Conservation (phyloP, 805 yeast genomes). For the Ogataea neopini region DNA sequence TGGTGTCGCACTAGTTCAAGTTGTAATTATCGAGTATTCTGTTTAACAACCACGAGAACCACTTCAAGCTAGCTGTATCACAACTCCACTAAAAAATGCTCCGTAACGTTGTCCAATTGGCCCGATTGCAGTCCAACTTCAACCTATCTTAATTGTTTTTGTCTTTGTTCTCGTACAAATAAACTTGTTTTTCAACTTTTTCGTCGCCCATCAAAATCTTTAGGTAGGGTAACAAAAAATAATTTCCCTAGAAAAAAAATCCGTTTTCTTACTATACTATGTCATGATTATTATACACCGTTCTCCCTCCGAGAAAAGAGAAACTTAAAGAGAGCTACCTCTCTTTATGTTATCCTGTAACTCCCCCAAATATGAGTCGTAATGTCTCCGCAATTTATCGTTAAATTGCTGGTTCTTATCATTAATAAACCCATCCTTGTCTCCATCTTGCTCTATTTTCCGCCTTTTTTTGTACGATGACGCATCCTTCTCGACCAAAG, state of each 20-base stretch:
- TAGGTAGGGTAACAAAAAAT: slow-evolving; percentile 1
- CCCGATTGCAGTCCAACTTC: slow-evolving; percentile 1
- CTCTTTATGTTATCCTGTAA: slow-evolving; percentile 26
- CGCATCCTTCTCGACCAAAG: slow-evolving; percentile 38
- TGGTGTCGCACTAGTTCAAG: slow-evolving; percentile 5
- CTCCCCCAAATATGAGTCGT: slow-evolving; percentile 37
- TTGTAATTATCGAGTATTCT: slow-evolving; percentile 1
- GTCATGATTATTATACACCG: background rate
- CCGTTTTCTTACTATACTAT: background rate
- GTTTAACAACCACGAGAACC: background rate
- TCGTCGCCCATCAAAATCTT: slow-evolving; percentile 1
- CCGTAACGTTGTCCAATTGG: slow-evolving; percentile 4
- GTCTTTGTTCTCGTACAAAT: slow-evolving; percentile 1
- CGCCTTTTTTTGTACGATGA: slow-evolving; percentile 41
- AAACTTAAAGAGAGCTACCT: slow-evolving; percentile 20
- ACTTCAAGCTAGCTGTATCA: background rate
- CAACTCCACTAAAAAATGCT: slow-evolving; percentile 2
- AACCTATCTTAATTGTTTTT: background rate
- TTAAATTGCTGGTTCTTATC: slow-evolving; percentile 76
- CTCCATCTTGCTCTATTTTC: slow-evolving; percentile 22
- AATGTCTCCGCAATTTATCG: slow-evolving; percentile 62
- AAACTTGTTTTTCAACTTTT: slow-evolving; percentile 3
- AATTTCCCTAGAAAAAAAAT: background rate
- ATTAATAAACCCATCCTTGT: slow-evolving; percentile 49
- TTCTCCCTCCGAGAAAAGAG: background rate